Evolutionary conservation across 257 asterid genomes (phyloP), one percentile per base, ranked within the genome.

Genomic region (Solanum pinnatisectum): DNA sequence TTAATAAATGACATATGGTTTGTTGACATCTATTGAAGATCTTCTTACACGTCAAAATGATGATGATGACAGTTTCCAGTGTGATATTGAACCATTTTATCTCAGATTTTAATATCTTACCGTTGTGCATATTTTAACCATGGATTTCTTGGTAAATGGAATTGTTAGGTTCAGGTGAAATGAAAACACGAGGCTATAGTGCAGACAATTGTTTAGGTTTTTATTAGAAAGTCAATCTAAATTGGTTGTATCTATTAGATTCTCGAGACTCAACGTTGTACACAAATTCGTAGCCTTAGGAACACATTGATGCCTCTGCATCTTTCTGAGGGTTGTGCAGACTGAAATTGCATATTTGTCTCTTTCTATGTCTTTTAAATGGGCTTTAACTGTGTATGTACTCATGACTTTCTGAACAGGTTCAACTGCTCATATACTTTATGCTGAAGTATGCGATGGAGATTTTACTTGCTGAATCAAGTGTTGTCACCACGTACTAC

Each of bases 401-500:
- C 4, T 30, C 42, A 16, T 81, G 30, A 81, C 65, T 81, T 40
- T 49, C 81, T 81, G 88, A 91, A 91, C 99, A 95, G 99, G 99
- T 97, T 91, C 99, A 96, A 89, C 87, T 97, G 92, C 89, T 97
- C 92, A 95, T 96, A 73, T 97, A 97, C 94, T 97, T 97, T 91
- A 97, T 97, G 99, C 95, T 97, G 87, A 97, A 97, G 89, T 97
- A 97, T 86, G 99, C 96, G 9, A 96, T 96, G 99, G 99, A 96
- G 93, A 92, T 97, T 87, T 91, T 97, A 84, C 98, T 97, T 42
- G 94, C 99, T 63, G 99, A 97, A 92, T 97, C 99, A 35, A 97
- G 99, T 90, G 99, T 97, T 59, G 74, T 97, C 89, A 96, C 99
- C 23, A 93, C 98, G 15, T 89, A 97, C 93, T 97, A 97, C 88